These are phyloP conservation scores for Globisporangium nodosum DNA, from an alignment of 352 stramenopile genomes.

Conservation along the genomic window DNA sequence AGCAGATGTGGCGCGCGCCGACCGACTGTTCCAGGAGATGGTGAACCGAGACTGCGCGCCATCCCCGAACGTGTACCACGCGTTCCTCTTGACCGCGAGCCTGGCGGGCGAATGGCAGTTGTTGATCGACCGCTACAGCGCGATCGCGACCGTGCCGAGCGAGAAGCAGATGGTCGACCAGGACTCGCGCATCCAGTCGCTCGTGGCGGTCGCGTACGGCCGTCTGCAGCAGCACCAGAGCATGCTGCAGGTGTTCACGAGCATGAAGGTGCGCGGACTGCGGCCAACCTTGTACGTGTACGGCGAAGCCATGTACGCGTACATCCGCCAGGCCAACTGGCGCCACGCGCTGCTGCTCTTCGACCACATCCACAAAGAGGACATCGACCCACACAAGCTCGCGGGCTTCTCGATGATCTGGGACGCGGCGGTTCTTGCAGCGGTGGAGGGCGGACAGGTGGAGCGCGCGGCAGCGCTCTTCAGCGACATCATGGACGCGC, in stretches of 20 bases:
- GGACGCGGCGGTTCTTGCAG: constrained; percentile 57
- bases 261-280: constrained; percentile 68
- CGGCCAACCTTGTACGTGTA: constrained; percentile 67
- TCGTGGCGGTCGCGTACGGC: constrained; percentile 55
- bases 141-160: constrained; percentile 1
- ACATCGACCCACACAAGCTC: constrained; percentile 29
- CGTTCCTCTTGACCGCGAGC: constrained; percentile 24
- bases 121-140: constrained; percentile 15
- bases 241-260: constrained; percentile 62
- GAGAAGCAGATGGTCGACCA: constrained; percentile 24
- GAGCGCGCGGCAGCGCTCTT: constrained; percentile 42
- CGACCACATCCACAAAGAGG: constrained; percentile 55
- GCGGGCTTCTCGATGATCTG: constrained; percentile 47
- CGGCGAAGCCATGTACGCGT: constrained; percentile 61
- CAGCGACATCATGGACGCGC: constrained; percentile 31
- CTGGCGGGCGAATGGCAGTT: constrained; percentile 12
- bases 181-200: constrained; percentile 53
- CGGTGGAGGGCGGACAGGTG: constrained; percentile 34
- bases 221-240: constrained; percentile 31
- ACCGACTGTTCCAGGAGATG: constrained; percentile 43
- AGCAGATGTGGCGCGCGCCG: constrained; percentile 28
- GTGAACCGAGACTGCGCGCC: constrained; percentile 5
- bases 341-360: constrained; percentile 68
- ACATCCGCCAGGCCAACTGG: constrained; percentile 59
- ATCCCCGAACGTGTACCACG: constrained; percentile 24